phyloP scores from a whole-genome alignment of 108 stramenopile genomes.

The Fragilariopsis cylindrus region DNA sequence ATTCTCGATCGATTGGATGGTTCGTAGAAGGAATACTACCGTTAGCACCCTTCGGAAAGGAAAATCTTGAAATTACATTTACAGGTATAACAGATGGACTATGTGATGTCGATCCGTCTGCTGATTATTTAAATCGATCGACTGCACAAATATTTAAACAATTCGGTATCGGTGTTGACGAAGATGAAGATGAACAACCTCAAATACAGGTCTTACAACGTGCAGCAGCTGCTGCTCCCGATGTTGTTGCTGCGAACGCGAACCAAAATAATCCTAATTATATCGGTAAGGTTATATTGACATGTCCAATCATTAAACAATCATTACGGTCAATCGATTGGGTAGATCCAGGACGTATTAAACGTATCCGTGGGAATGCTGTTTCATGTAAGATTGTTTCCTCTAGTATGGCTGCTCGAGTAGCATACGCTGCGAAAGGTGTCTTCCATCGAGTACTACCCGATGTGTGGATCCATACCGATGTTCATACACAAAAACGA shows the following conservation, averaged over 20 bases:
- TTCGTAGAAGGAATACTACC: conserved; percentile 96
- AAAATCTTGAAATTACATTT: conserved; percentile 75
- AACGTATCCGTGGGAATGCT: conserved; percentile 95
- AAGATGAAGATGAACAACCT: conserved; percentile 41
- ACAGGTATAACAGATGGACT: conserved; percentile 82
- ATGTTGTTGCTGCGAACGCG: background rate
- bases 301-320: conserved; percentile 84
- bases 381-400: conserved; percentile 90
- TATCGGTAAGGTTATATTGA: conserved; percentile 78
- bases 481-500: conserved; percentile 76
- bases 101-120: conserved; percentile 62
- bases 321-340: conserved; percentile 80
- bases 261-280: background rate
- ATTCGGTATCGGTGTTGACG: conserved; percentile 89
- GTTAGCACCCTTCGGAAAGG: conserved; percentile 94
- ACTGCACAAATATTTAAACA: conserved; percentile 77
- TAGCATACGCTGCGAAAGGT: conserved; percentile 93
- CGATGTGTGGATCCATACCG: conserved; percentile 96
- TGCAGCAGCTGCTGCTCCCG: conserved; percentile 84
- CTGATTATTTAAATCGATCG: conserved; percentile 81
- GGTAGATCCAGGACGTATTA: conserved; percentile 90
- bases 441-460: conserved; percentile 87
- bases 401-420: conserved; percentile 87
- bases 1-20: conserved; percentile 88
- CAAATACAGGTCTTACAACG: conserved; percentile 55